Evolutionary conservation across 2,329 filamentous ascomycete genomes (phyloP), one percentile per base, ranked within the genome.

Genomic region (Alternaria ventricosa): DNA sequence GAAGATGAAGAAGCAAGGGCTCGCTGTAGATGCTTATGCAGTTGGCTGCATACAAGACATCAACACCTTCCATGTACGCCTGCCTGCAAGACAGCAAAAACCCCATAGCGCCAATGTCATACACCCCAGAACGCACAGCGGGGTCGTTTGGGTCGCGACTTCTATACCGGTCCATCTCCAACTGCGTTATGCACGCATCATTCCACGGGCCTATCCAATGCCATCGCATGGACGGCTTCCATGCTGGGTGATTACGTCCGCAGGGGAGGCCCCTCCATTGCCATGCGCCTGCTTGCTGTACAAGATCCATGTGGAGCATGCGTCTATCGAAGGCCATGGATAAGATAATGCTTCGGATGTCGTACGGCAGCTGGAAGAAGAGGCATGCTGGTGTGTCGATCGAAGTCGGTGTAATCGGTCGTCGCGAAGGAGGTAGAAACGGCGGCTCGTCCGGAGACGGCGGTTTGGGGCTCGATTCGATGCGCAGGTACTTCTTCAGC

Each of bases 11-110:
- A n/a, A 68, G 66, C 20, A 68, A 23, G 25, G 51, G 25, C 43
- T 64, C 50, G 57, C 46, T 66, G 22, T 50, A 2, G 15, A 64
- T 64, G 46, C 23, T 50, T 33, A 66, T 62, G 22, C 23, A 43
- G 22, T 65, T 65, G 50, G 55, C 23, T 30, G 63, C 55, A 44
- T 66, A 68, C 25, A 68, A 23, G 30, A 59, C 9, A 15, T 66
- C 28, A 36, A 68, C 66, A 33, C 60, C 66, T 62, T 68, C 55
- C 12, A 55, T 51, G 49, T 68, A 68, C 15, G 57, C 60, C 47
- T 66, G 63, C 25, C 47, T 61, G 23, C 63, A 68, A 22, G 66
- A 64, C 15, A 66, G 46, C 47, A 66, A 47, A 28, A 64, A 64
- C 3, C 65, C 65, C 55, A 64, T 66, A 9, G 54, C 57, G 30